Percentiles rank a stretch among this genome's conserved stretches.
Evolutionary conservation across 106 monocot genomes (phyloP).

Genomic region (Posidonia australis): DNA sequence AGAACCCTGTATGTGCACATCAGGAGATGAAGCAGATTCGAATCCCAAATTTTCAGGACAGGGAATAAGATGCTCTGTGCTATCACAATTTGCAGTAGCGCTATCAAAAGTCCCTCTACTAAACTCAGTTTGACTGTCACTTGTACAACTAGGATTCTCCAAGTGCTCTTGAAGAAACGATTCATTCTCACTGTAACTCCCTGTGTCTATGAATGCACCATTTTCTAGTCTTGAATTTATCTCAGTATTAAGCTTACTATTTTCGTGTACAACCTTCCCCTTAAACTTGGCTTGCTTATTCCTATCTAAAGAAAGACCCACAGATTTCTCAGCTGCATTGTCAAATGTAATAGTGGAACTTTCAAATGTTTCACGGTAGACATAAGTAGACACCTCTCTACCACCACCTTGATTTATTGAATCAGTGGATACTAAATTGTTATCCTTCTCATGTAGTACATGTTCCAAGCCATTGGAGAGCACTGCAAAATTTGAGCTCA

Average conservation of each 20-base stretch:
- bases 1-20: neutral
- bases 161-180: no score
- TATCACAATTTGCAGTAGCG: neutral
- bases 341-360: constrained; percentile 5
- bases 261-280: neutral
- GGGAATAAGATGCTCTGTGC: neutral
- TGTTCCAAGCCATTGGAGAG: neutral
- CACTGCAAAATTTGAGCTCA: no score
- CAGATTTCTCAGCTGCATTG: constrained; percentile 1
- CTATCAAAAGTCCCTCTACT: no score
- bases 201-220: neutral
- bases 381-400: constrained; percentile 4
- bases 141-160: no score
- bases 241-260: constrained; percentile 5
- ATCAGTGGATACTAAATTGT: neutral
- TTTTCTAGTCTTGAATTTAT: constrained; percentile 4
- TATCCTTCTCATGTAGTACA: neutral
- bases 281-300: neutral
- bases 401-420: constrained; percentile 5
- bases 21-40: neutral
- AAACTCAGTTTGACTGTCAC: no score
- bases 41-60: neutral
- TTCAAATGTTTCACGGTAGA: constrained; percentile 14
- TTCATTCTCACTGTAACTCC: no score
- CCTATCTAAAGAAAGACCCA: neutral